phyloP scores from a whole-genome alignment of 2,329 filamentous ascomycete genomes.

The Pseudogymnoascus sp. region DNA sequence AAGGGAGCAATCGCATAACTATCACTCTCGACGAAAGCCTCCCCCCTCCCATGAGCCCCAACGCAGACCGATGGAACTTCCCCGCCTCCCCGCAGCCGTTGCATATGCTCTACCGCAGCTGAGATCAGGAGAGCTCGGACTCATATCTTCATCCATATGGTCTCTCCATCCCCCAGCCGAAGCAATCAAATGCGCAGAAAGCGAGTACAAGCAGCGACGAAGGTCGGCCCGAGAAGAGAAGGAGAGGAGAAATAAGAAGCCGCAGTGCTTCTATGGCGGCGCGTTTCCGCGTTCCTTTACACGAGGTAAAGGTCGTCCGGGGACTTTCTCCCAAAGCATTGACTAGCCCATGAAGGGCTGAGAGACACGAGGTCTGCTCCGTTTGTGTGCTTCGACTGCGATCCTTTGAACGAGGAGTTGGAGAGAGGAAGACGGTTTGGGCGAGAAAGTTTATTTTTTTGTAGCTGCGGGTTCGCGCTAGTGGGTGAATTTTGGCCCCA shows the following conservation, averaged over 20 bases:
- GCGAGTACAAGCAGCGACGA: conserved; percentile 28
- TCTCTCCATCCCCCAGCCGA: conserved; percentile 30
- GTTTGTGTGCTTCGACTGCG: conserved; percentile 98
- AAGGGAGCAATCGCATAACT: conserved; percentile 94
- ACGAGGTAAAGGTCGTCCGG: conserved; percentile 66
- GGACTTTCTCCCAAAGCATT: conserved; percentile 99
- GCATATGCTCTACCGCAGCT: conserved; percentile 24
- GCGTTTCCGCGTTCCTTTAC: conserved; percentile 77
- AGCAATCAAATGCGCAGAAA: conserved; percentile 24
- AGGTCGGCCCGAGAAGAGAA: conserved; percentile 31
- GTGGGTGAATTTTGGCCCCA: conserved; percentile 2
- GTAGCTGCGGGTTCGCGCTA: neutral
- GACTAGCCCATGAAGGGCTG: conserved; percentile 28
- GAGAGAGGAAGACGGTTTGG: conserved; percentile 31
- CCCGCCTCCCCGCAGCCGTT: conserved; percentile 26
- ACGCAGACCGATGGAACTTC: conserved; percentile 32
- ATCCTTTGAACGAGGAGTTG: conserved; percentile 97
- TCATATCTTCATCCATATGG: conserved; percentile 80
- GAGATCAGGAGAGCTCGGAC: conserved; percentile 49
- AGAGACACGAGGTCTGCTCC: conserved; percentile 45
- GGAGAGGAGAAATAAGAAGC: conserved; percentile 62
- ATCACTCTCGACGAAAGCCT: conserved; percentile 84
- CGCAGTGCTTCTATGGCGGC: conserved; percentile 99
- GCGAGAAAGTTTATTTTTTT: conserved; percentile 5
- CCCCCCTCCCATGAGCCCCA: conserved; percentile 44